Evolutionary conservation across 1,284 basidiomycete genomes (phyloP), one percentile per base, ranked within the genome.

Genomic region (Ganoderma sp.): DNA sequence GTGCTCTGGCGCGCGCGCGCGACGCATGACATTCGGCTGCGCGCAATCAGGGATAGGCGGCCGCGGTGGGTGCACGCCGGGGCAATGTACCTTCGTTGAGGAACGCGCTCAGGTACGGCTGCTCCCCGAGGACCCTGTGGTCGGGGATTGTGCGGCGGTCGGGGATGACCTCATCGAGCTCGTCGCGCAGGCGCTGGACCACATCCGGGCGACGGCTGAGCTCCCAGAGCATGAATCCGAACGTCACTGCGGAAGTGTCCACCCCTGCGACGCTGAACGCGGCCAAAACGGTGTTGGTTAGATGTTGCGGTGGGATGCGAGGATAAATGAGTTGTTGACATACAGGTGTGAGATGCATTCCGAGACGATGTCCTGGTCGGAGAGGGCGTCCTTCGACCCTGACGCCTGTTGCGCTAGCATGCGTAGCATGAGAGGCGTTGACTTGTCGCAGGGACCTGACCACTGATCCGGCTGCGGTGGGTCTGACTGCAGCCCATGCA

Each of bases 271-370:
- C 69, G 39, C 75, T 76, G 57, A 22, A 39, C 15, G 22, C 6
- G 28, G 52, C 14, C 28, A 22, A 22, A 19, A 50, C 17, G 17
- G 22, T 22, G 22, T 22, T 12, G n/a, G 41, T 61, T n/a, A 61
- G 59, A 14, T 6, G 22, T 28, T 15, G 59, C 28, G 8, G 22
- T 22, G 12, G 41, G 41, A 42, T 42, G 41, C 41, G 41, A 15
- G 3, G 14, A 22, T 22, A 41, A 50, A 17, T n/a, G n/a, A 19
- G 66, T 19, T 43, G 12, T 19, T 17, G 37, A 79, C 87, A 52
- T 75, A 90, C 89, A 90, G 80, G 72, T 91, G 89, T 25, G 87
- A 89, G 85, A 91, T 90, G 67, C 84, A 81, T 77, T 90, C 89
- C 17, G 89, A 89, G 71, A 90, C 88, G 67, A 90, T 84, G 72